A percentile compares a stretch with the other conserved stretches of the same genome.
Conservation (phyloP, 495 filamentous ascomycete genomes). For the Parmelia sp. region DNA sequence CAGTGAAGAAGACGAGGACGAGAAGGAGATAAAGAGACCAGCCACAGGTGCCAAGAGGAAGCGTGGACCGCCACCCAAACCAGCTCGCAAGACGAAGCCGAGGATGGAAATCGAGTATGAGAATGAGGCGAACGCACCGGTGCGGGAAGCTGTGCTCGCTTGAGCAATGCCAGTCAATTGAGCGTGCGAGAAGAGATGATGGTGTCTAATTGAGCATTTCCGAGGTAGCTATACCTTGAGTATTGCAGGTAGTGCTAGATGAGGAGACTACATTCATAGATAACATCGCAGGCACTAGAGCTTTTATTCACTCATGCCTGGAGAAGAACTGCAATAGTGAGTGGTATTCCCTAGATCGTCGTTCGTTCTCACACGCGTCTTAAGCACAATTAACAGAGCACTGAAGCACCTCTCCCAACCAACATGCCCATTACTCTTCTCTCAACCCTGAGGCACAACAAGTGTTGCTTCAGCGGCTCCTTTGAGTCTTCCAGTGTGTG, state of each 20-base stretch:
- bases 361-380: too few relatives aligned
- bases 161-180: slow-evolving; percentile 12
- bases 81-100: slow-evolving; percentile 62
- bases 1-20: slow-evolving; percentile 39
- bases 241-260: background rate
- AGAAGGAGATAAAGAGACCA: slow-evolving; percentile 44
- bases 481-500: too few relatives aligned
- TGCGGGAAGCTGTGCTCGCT: slow-evolving; percentile 43
- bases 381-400: too few relatives aligned
- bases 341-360: too few relatives aligned
- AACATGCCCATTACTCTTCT: too few relatives aligned
- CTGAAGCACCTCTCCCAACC: too few relatives aligned
- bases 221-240: background rate
- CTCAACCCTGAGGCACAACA: too few relatives aligned
- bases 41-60: slow-evolving; percentile 62
- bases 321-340: too few relatives aligned
- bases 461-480: too few relatives aligned
- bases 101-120: slow-evolving; percentile 56
- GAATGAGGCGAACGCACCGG: slow-evolving; percentile 56
- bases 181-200: background rate
- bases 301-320: too few relatives aligned
- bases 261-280: background rate
- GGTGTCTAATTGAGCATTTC: background rate
- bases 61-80: slow-evolving; percentile 47
- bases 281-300: too few relatives aligned